These are phyloP conservation scores for Euphrasia confusa DNA, from an alignment of 257 asterid species.

Conservation along the genomic window DNA sequence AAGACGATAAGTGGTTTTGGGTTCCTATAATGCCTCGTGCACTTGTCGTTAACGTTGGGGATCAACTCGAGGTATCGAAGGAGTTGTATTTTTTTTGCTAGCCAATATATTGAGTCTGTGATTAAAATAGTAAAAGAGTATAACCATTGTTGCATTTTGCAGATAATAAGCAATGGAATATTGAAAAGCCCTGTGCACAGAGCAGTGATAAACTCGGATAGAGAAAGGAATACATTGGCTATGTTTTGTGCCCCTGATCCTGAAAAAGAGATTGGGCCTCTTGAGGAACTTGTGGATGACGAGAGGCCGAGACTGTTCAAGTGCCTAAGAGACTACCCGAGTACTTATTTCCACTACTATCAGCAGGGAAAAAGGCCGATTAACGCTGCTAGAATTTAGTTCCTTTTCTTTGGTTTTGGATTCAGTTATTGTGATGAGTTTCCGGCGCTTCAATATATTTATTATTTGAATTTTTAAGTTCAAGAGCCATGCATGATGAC, in stretches of 20 bases:
- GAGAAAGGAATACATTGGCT: slow-evolving; percentile 51
- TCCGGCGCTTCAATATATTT: no score
- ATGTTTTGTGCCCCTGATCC: slow-evolving; percentile 43
- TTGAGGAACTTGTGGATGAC: slow-evolving; percentile 40
- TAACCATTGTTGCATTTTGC: slow-evolving; percentile 18
- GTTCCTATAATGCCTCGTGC: slow-evolving; percentile 49
- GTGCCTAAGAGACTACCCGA: slow-evolving; percentile 27
- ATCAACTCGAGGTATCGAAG: slow-evolving; percentile 29
- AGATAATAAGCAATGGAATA: slow-evolving; percentile 65
- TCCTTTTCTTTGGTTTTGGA: neutral
- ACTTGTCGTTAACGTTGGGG: slow-evolving; percentile 51
- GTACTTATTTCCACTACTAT: slow-evolving; percentile 34
- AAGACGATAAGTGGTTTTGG: slow-evolving; percentile 47
- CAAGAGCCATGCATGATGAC: no score
- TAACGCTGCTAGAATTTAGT: slow-evolving; percentile 41
- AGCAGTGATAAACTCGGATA: slow-evolving; percentile 43
- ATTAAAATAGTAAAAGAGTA: no score
- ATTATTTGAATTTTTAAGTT: no score
- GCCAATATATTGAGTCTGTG: no score
- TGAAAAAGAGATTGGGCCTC: slow-evolving; percentile 48
- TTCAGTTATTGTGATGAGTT: neutral
- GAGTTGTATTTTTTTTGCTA: no score
- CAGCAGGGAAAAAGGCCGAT: slow-evolving; percentile 55
- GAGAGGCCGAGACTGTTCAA: slow-evolving; percentile 38
- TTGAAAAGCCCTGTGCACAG: slow-evolving; percentile 61